These are phyloP conservation scores for Buddleja alternifolia DNA, from an alignment of 257 asterid species.

Conservation along the genomic window DNA sequence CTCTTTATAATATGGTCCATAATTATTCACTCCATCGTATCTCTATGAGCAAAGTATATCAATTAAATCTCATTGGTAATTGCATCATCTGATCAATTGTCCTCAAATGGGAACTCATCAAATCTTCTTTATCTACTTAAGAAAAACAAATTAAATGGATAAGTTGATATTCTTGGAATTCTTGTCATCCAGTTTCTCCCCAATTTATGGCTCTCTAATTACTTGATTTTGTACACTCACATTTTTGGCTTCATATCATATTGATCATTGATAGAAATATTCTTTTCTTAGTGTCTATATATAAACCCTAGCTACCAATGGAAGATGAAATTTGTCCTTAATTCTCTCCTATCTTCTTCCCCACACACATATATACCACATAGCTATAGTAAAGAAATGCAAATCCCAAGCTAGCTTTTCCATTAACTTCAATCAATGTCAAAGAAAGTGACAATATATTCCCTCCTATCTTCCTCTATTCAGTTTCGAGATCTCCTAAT, in stretches of 20 bases:
- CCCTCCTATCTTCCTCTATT: neutral
- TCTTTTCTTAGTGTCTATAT: slow-evolving; percentile 25
- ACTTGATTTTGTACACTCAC: neutral
- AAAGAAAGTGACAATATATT: slow-evolving; percentile 5
- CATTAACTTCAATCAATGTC: too few species aligned
- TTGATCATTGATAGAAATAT: slow-evolving; percentile 23
- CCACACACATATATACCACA: neutral
- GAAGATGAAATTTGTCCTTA: slow-evolving; percentile 17
- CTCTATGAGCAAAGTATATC: too few species aligned
- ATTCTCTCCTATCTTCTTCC: neutral
- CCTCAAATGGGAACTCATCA: neutral
- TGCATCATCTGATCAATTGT: too few species aligned
- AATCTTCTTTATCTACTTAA: neutral
- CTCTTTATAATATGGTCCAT: too few species aligned
- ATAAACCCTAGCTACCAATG: slow-evolving; percentile 29
- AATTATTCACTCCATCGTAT: too few species aligned
- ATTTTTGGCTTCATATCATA: slow-evolving; percentile 5
- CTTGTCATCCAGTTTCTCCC: slow-evolving; percentile 28
- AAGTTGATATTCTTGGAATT: slow-evolving; percentile 19
- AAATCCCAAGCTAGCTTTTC: too few species aligned
- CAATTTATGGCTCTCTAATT: neutral
- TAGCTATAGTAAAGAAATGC: neutral
- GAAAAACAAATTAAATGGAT: neutral
- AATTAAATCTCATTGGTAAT: too few species aligned
- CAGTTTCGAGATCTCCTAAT: neutral